Evolutionary conservation across 176 grass and related monocot genomes (phyloP), one percentile per base, ranked within the genome.

Genomic region (Phragmites australis): DNA sequence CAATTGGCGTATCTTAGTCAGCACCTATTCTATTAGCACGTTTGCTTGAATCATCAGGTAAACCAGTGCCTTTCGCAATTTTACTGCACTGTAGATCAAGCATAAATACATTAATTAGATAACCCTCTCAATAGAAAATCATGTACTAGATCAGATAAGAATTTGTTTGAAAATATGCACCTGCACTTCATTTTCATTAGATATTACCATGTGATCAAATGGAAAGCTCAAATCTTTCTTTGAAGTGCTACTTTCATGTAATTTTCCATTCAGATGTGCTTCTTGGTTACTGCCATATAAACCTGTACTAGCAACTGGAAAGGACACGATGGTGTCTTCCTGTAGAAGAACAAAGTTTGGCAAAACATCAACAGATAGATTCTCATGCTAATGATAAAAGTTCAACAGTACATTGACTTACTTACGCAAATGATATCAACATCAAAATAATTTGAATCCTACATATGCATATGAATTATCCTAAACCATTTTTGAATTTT

Each of bases 311-410:
- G 46, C 40, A 84, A 72, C 32, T 16, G 39, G 17, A 70, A 50
- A 78, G 58, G 56, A 44, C 16, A 13, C 43, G 47, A 65, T 8
- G 37, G 56, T 71, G 27, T 30, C 26, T 66, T 74, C 68, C 85
- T 86, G 48, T 74, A 76, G 26, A 89, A 81, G 47, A 81, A 49
- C 17, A 66, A 69, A 82, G 32, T 46, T 65, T 26, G n/a, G 19
- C 34, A 19, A 23, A 72, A 31, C 6, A 67, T 58, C 7, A 8
- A 59, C 47, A 22, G 13, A 19, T 64, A 86, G 47, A 82, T n/a
- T 61, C 65, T 44, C 80, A 56, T 42, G n/a, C 27, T 48, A 79
- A 69, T 23, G 32, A 62, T 29, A 72, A 64, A 56, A 72, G 12
- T 34, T 68, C 19, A 49, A 71, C 9, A 69, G n/a, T 45, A 45